Conservation (phyloP, 176 grass and related monocot species). For the Puccinellia tenuiflora region DNA sequence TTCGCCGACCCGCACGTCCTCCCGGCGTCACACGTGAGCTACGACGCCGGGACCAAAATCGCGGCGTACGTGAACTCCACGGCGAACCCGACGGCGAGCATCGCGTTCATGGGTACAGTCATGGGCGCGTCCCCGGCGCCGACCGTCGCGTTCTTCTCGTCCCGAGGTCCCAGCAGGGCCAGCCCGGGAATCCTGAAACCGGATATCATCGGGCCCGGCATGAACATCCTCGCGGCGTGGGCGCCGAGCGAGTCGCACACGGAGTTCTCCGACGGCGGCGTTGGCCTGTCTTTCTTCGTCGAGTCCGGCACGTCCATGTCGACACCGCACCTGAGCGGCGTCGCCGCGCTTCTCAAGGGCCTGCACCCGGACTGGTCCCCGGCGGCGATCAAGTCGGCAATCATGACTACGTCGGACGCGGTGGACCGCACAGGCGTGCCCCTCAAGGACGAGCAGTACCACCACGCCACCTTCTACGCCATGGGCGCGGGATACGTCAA, state of each 20-base stretch:
- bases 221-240: slow-evolving; percentile 90
- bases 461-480: slow-evolving; percentile 74
- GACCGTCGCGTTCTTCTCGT: slow-evolving; percentile 66
- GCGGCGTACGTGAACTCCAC: slow-evolving; percentile 55
- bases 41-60: slow-evolving; percentile 45
- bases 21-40: slow-evolving; percentile 54
- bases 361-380: slow-evolving; percentile 72
- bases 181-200: slow-evolving; percentile 74
- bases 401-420: slow-evolving; percentile 77
- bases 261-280: slow-evolving; percentile 31
- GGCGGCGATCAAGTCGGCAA: slow-evolving; percentile 83
- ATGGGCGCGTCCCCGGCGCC: slow-evolving; percentile 55
- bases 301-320: slow-evolving; percentile 94
- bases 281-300: slow-evolving; percentile 49
- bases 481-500: slow-evolving; percentile 82
- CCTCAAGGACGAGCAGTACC: slow-evolving; percentile 70
- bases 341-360: slow-evolving; percentile 67
- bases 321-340: slow-evolving; percentile 68
- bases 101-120: slow-evolving; percentile 61
- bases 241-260: slow-evolving; percentile 47
- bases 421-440: slow-evolving; percentile 45
- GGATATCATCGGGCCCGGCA: slow-evolving; percentile 77
- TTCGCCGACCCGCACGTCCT: slow-evolving; percentile 54
- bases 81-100: slow-evolving; percentile 38
- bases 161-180: slow-evolving; percentile 55